Percentiles rank a stretch among this genome's conserved stretches.
phyloP scores from a whole-genome alignment of 2,329 filamentous ascomycete species.

The Aspergillus aculeatinus region DNA sequence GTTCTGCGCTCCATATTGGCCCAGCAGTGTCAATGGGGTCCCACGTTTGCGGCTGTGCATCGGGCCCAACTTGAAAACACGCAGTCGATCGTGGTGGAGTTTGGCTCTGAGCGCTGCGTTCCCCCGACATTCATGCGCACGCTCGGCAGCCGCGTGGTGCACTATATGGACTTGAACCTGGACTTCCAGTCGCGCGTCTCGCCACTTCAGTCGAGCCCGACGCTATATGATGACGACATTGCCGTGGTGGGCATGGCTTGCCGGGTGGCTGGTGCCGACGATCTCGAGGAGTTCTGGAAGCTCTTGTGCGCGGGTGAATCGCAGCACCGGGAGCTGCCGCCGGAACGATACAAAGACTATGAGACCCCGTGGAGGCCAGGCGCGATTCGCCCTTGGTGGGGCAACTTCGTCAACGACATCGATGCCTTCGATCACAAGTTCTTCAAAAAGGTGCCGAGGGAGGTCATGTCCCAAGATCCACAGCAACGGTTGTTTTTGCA shows the following conservation, averaged over 20 bases:
- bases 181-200: constrained; percentile 1
- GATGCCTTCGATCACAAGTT: constrained; percentile 35
- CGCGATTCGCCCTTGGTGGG: constrained; percentile 14
- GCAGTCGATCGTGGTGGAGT: constrained; percentile 14
- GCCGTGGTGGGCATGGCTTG: constrained; percentile 39
- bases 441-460: constrained; percentile 30
- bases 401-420: constrained; percentile 23
- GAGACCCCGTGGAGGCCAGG: constrained; percentile 18
- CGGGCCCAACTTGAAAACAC: constrained; percentile 2
- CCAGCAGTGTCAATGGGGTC: constrained; percentile 17
- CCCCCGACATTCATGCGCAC: constrained; percentile 16
- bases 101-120: constrained; percentile 20
- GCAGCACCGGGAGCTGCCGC: constrained; percentile 21
- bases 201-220: background rate
- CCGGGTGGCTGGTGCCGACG: constrained; percentile 31
- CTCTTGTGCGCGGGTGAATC: constrained; percentile 26
- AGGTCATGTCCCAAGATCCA: constrained; percentile 32
- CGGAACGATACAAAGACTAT: constrained; percentile 18
- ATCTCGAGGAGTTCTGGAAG: constrained; percentile 34
- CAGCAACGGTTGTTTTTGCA: constrained; percentile 34
- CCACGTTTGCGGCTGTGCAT: constrained; percentile 14
- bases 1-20: constrained; percentile 14
- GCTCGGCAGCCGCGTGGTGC: constrained; percentile 11
- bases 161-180: constrained; percentile 17
- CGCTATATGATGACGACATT: constrained; percentile 23